These are phyloP conservation scores for Aspergillus sp. DNA, from an alignment of 2,329 filamentous ascomycete genomes.

Conservation along the genomic window DNA sequence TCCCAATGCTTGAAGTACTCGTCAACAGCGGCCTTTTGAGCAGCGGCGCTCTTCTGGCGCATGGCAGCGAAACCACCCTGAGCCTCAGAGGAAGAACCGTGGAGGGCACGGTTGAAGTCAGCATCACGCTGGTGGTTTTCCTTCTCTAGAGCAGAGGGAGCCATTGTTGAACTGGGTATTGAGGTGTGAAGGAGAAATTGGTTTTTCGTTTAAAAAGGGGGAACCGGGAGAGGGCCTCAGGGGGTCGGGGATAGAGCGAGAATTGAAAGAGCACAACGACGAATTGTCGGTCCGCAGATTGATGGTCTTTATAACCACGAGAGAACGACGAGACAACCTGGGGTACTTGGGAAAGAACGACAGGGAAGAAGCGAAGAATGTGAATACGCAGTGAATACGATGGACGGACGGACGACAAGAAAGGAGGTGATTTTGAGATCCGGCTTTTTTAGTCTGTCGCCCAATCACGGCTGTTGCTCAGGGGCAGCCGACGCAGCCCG, in stretches of 20 bases:
- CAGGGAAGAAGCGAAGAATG: conserved; percentile 10
- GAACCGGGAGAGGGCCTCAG: not conserved
- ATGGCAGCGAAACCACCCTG: conserved; percentile 77
- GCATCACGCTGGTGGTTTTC: conserved; percentile 86
- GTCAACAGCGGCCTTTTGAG: conserved; percentile 78
- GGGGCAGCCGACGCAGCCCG: not conserved
- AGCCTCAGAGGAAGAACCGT: conserved; percentile 70
- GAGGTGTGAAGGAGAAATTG: conserved; percentile 17
- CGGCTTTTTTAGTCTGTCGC: conserved; percentile 14
- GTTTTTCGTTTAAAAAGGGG: conserved; percentile 6
- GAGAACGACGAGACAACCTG: not conserved
- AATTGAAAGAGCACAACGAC: conserved; percentile 3
- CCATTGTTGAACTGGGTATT: conserved; percentile 43
- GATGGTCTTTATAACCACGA: not conserved
- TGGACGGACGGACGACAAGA: conserved; percentile 21
- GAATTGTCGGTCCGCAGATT: not conserved
- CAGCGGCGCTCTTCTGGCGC: conserved; percentile 75
- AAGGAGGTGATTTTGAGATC: conserved; percentile 23
- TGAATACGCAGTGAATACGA: conserved; percentile 13
- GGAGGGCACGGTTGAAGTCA: conserved; percentile 85
- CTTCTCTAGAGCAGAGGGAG: conserved; percentile 65
- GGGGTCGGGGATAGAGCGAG: conserved; percentile 5
- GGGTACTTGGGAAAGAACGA: not conserved
- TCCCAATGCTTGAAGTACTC: conserved; percentile 98
- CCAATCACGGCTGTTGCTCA: conserved; percentile 17